These are phyloP conservation scores for Neopestalotiopsis clavispora DNA, from an alignment of 2,329 filamentous ascomycete species.

Conservation along the genomic window DNA sequence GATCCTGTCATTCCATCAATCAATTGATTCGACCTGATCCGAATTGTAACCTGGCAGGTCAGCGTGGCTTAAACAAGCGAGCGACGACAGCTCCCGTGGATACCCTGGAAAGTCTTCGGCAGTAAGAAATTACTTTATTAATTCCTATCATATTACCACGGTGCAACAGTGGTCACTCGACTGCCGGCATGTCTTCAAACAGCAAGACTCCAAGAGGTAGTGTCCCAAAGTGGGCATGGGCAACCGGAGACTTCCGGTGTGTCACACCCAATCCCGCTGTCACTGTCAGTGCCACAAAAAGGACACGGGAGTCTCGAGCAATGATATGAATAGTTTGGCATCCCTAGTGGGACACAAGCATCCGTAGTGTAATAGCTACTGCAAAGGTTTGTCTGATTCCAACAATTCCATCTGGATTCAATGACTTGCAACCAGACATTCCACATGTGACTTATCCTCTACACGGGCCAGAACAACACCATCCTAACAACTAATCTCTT, in stretches of 20 bases:
- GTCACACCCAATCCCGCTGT: neutral
- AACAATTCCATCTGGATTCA: too few relatives aligned
- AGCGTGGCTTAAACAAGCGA: neutral
- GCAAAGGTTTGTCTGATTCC: too few relatives aligned
- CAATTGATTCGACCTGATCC: neutral
- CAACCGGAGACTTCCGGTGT: neutral
- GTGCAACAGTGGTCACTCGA: neutral
- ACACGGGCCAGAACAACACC: neutral
- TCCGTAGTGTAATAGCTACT: neutral
- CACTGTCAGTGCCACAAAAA: neutral
- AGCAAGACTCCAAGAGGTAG: neutral
- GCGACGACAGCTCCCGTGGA: neutral
- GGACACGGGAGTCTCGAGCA: too few relatives aligned
- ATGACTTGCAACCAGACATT: too few relatives aligned
- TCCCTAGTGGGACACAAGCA: neutral
- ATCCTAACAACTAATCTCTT: neutral
- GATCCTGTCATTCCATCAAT: neutral
- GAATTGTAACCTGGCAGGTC: neutral
- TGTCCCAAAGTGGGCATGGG: neutral
- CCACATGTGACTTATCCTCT: neutral
- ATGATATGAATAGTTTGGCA: neutral
- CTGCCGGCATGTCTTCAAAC: neutral
- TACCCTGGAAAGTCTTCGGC: neutral
- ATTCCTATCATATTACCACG: neutral
- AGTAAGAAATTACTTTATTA: neutral